Evolutionary conservation across 768 basidiomycete genomes (phyloP), one percentile per base, ranked within the genome.

Genomic region (Tulasnella sp.): DNA sequence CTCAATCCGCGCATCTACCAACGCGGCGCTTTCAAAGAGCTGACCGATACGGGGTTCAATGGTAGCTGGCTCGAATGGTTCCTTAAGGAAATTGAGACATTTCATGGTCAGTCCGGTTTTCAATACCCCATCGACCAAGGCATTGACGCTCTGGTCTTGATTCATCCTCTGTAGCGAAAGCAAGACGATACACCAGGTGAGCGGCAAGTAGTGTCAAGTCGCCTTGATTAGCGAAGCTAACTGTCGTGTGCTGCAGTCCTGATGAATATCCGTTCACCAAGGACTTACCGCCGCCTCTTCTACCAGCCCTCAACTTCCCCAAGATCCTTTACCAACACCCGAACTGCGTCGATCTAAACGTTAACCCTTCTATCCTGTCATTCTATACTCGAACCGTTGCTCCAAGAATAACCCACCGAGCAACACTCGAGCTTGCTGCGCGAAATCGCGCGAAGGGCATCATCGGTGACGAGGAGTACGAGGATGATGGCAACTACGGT

Each of bases 61-160:
- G 94, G 94, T 3, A 94, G 91, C 78, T 99, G 96, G 96, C 86
- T 99, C 3, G 93, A 98, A 77, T 99, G 97, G 97, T 96, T 99
- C 84, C 85, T 99, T 84, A 91, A 91, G 80, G 97, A 99, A 84
- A 99, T 87, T 0, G 97, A 99, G 85, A 87, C 88, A 0, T 97
- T 97, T 84, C 97, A 99, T 83, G 95, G 97, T 94, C 77, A 78
- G 92, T 85, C 36, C n/a, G 29, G 52, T 31, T 19, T n/a, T 58
- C 49, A 54, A 37, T 49, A 58, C 12, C 17, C 19, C 17, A 17
- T n/a, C 45, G 7, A 1, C 15, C 40, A 22, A 29, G 71, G 12
- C 17, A 34, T 36, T 49, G 15, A 39, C 71, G 29, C 38, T 40
- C 3, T 34, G 29, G 31, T 38, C 42, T 31, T 29, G 42, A 9